Evolutionary conservation across 176 grass and related monocot genomes (phyloP), one percentile per base, ranked within the genome.

Genomic region (Olyra latifolia): DNA sequence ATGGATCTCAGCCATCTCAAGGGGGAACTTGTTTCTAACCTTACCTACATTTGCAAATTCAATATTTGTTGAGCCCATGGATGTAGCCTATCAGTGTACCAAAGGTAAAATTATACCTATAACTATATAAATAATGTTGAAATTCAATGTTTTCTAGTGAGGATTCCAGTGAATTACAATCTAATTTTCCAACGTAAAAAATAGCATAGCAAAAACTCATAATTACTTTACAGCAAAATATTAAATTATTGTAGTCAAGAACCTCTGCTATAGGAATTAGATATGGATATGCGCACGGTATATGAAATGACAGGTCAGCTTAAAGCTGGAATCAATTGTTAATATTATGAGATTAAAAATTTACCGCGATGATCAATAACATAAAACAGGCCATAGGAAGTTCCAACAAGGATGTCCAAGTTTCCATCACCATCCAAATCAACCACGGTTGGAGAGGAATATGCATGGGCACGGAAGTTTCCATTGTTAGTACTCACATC

Each of bases 341-440:
- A 23, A 80, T 59, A 83, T 75, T 28, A 84, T 2, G 1, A 86
- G 14, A 48, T 19, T 43, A 74, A 69, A 42, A 75, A 79, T 32
- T 87, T 88, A 95, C 96, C 96, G 40, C 4, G 77, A 85, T 99
- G 96, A 73, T 99, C 88, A 0, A 99, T 79, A 80, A 84, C 90
- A 95, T 99, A 99, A 91, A 99, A 92, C 24, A 91, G 87, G 71
- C 96, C 96, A 81, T 89, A 95, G 10, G 74, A 92, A 91, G 88
- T 95, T 58, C 96, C 96, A 86, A 98, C 84, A 59, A 98, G 90
- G 71, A 98, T 98, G 58, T 98, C 92, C 88, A 98, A 85, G 86
- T 91, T 89, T 80, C 96, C 90, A 87, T 98, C 92, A 59, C 95
- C 95, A 87, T 98, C 92, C 82, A 98, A 92, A 86, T 98, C 95